Base-by-base conservation (phyloP, 2,329 filamentous ascomycete species). In the Hirsutella minnesotensis region DNA sequence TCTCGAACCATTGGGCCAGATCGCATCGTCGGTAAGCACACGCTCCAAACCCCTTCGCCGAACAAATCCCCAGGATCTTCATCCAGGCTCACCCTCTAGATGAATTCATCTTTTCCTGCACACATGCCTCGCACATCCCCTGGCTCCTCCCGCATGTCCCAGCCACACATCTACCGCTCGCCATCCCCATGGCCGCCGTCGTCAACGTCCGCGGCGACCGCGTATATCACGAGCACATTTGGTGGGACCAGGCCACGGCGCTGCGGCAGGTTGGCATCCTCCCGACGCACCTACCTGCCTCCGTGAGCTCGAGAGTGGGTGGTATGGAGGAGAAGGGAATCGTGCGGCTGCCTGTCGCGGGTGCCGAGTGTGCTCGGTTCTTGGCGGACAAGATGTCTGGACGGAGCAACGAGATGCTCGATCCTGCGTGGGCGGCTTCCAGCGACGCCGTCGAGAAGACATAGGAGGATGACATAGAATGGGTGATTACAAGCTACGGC, bases 1-100 rank as follows among this genome's bases (percentile, higher is more conserved):
- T 82, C 77, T 45, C 72, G 83, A 2, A 86, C 81, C 0, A 65
- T 86, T 0, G 83, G 82, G 1, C 69, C 79, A 1, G 82, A 88
- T 52, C 71, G 83, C 1, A 69, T 88, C 1, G 70, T 85, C 3
- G 49, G 49, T 45, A 44, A 27, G 24, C 12, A 7, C 12, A 7
- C 4, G 47, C 46, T 16, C 35, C 19, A 40, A 30, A 16, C 27
- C 10, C 27, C 10, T 10, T 3, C 10, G n/a, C n/a, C n/a, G n/a
- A n/a, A n/a, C 12, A 19, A 20, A 39, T 12, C 24, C 7, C 12
- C 24, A 12, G 12, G 12, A 27, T 27, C 7, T 27, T 7, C 12
- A 27, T 7, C 12, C 4, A 22, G n/a, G 12, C 38, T 36, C 10
- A 29, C 4, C 8, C 5, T 16, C 9, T 4, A 51, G 80, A 84